These are phyloP conservation scores for Kazachstania psychrophila DNA, from an alignment of 805 yeast genomes.

Conservation along the genomic window DNA sequence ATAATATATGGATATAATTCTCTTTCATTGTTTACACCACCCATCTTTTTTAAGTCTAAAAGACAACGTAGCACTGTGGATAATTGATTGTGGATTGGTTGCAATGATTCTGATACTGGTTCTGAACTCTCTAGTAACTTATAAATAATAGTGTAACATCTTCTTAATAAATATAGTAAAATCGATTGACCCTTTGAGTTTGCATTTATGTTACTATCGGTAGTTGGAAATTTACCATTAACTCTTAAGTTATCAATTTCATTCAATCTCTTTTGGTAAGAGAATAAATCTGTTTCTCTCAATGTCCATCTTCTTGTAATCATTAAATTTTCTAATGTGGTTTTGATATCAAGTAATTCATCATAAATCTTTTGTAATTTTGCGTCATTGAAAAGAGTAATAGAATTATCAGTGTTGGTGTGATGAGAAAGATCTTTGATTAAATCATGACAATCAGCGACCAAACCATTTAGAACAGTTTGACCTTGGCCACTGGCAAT, in stretches of 20 bases:
- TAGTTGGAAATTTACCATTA: slow-evolving; percentile 44
- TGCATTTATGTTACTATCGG: slow-evolving; percentile 5
- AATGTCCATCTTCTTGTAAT: slow-evolving; percentile 96
- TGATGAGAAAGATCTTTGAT: slow-evolving; percentile 54
- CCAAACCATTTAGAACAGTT: slow-evolving; percentile 55
- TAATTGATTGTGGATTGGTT: slow-evolving; percentile 87
- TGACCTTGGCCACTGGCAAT: slow-evolving; percentile 33
- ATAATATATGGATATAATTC: slow-evolving; percentile 94
- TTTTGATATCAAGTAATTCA: slow-evolving; percentile 54
- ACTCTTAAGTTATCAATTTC: slow-evolving; percentile 66
- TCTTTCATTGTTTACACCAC: slow-evolving; percentile 78
- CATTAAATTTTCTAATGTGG: slow-evolving; percentile 69
- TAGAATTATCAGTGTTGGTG: slow-evolving; percentile 11
- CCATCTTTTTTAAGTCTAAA: slow-evolving; percentile 82
- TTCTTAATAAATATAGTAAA: slow-evolving; percentile 67
- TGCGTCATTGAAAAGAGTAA: slow-evolving; percentile 35
- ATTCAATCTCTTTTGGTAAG: slow-evolving; percentile 65
- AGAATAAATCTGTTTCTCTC: slow-evolving; percentile 88
- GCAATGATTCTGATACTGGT: slow-evolving; percentile 90
- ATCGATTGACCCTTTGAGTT: slow-evolving; percentile 49
- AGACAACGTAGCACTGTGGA: slow-evolving; percentile 86
- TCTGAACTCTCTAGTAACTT: slow-evolving; percentile 84
- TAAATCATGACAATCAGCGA: slow-evolving; percentile 76
- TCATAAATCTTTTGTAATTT: slow-evolving; percentile 52
- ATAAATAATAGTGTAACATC: slow-evolving; percentile 86